Percentiles rank a stretch among this genome's conserved stretches.
These are phyloP conservation scores for Trichoderma sp. DNA, from an alignment of 2,329 filamentous ascomycete genomes.

Conservation along the genomic window DNA sequence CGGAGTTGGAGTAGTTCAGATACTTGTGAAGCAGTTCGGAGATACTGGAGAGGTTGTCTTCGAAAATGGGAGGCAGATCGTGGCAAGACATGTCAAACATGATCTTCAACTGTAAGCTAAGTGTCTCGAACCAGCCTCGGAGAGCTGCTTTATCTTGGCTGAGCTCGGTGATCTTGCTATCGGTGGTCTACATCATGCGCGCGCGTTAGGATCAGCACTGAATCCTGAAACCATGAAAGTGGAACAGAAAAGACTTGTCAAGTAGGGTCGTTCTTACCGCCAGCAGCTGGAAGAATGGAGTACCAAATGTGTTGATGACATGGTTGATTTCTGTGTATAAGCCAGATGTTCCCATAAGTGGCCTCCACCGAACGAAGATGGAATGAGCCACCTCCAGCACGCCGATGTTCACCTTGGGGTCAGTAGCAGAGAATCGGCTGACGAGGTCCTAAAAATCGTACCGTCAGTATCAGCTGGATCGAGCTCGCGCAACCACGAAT, in stretches of 20 bases:
- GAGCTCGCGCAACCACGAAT: neutral
- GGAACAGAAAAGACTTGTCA: neutral
- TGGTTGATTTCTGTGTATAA: slow-evolving; percentile 96
- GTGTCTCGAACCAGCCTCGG: slow-evolving; percentile 74
- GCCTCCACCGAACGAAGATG: slow-evolving; percentile 94
- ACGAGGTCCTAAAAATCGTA: slow-evolving; percentile 68
- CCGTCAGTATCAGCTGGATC: neutral
- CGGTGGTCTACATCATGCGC: slow-evolving; percentile 52
- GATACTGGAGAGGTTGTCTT: slow-evolving; percentile 78
- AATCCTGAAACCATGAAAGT: neutral
- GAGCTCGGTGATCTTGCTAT: slow-evolving; percentile 70
- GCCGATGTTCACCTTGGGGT: slow-evolving; percentile 84
- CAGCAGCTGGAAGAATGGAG: slow-evolving; percentile 78
- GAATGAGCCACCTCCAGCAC: slow-evolving; percentile 97
- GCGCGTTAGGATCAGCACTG: slow-evolving; percentile 21
- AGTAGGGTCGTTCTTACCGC: slow-evolving; percentile 47
- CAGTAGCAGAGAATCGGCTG: slow-evolving; percentile 75
- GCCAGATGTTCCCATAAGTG: slow-evolving; percentile 87
- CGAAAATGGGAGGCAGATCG: slow-evolving; percentile 90
- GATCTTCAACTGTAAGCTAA: slow-evolving; percentile 87
- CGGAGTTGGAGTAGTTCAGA: slow-evolving; percentile 80
- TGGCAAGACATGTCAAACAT: slow-evolving; percentile 97
- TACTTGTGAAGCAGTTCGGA: slow-evolving; percentile 87
- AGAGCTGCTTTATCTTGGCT: slow-evolving; percentile 71
- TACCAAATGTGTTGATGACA: slow-evolving; percentile 80